Percentiles rank a stretch among this genome's conserved stretches.
These are phyloP conservation scores for Bipolaris cookei DNA, from an alignment of 2,329 filamentous ascomycete species.

Conservation along the genomic window DNA sequence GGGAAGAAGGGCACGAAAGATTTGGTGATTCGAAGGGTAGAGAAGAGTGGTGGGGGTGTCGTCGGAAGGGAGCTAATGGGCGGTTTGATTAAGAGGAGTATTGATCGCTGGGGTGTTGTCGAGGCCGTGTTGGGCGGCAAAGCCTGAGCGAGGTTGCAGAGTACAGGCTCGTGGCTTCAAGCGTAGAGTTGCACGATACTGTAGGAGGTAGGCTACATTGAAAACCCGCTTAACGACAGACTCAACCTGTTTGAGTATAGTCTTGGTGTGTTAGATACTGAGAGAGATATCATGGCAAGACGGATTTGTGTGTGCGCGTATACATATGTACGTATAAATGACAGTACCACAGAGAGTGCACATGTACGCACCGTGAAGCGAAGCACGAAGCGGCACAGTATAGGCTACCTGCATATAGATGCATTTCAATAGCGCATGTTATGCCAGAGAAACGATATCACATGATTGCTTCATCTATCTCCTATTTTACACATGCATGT, in stretches of 20 bases:
- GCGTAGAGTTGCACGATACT: not conserved
- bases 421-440: too few species aligned
- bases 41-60: slow-evolving; percentile 81
- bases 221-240: not conserved
- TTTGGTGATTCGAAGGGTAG: slow-evolving; percentile 72
- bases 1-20: slow-evolving; percentile 70
- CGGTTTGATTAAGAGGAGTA: slow-evolving; percentile 64
- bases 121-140: slow-evolving; percentile 35
- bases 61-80: slow-evolving; percentile 69
- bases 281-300: not conserved
- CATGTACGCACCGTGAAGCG: not conserved
- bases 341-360: not conserved
- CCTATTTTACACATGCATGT: not conserved
- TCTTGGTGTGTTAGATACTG: not conserved
- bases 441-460: not conserved
- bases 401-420: too few species aligned
- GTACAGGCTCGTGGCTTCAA: not conserved
- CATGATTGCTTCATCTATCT: not conserved
- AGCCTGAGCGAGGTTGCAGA: slow-evolving; percentile 8
- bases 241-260: not conserved
- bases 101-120: slow-evolving; percentile 69
- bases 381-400: not conserved
- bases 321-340: not conserved
- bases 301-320: not conserved
- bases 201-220: not conserved